Conservation (phyloP, 1,284 basidiomycete species). For the Cerrena zonata region DNA sequence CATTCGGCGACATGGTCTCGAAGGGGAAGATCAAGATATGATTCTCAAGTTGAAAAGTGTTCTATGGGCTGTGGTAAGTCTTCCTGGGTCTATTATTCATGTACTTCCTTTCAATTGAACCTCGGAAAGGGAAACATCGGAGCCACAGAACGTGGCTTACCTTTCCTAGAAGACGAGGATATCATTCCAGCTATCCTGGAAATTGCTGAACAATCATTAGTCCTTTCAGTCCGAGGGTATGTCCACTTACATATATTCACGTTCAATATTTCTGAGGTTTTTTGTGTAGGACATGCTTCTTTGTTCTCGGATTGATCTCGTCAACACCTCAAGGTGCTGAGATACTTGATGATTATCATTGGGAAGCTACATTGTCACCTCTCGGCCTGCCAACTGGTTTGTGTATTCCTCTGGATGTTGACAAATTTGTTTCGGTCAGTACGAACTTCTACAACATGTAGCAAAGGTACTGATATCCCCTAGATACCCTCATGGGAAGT, state of each 20-base stretch:
- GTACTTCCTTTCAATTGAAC: background rate
- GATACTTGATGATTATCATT: slow-evolving; percentile 84
- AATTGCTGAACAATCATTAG: slow-evolving; percentile 83
- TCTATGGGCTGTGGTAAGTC: slow-evolving; percentile 88
- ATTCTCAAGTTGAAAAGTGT: slow-evolving; percentile 90
- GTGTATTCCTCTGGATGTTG: slow-evolving; percentile 80
- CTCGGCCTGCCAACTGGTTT: slow-evolving; percentile 85
- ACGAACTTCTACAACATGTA: background rate
- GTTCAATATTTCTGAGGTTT: slow-evolving; percentile 5
- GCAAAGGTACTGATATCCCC: background rate
- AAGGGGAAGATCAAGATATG: slow-evolving; percentile 77
- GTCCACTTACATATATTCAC: slow-evolving; percentile 22
- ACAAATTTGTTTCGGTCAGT: slow-evolving; percentile 60
- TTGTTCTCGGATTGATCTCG: slow-evolving; percentile 82
- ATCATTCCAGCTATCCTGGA: slow-evolving; percentile 85
- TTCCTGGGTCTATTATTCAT: background rate
- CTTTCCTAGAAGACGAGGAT: slow-evolving; percentile 91
- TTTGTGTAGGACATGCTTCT: slow-evolving; percentile 82
- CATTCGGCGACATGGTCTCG: slow-evolving; percentile 81
- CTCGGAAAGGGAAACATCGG: slow-evolving; percentile 82
- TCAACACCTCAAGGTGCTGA: slow-evolving; percentile 72
- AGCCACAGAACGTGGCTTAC: slow-evolving; percentile 83
- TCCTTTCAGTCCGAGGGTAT: slow-evolving; percentile 90
- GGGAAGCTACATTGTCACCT: slow-evolving; percentile 86
- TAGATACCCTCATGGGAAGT: slow-evolving; percentile 78